Base-by-base conservation (phyloP, 192 early-diverging fungal genomes). In the Linnemannia schmuckeri region DNA sequence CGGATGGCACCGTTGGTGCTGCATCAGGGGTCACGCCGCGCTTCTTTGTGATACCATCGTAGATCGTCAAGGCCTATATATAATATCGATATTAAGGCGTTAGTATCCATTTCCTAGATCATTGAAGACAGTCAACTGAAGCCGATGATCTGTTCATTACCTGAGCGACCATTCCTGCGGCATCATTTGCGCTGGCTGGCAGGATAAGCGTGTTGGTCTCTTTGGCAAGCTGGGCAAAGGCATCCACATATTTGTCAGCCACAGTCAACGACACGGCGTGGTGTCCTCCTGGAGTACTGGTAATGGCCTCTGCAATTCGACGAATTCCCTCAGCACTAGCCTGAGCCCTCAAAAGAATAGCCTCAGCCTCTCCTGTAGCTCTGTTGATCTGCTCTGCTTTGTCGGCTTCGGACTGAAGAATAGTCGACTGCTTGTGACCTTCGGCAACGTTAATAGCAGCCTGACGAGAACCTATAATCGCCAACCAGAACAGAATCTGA, bases 361-460 rank as follows among this genome's bases (percentile, higher is more conserved):
- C 97, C 74, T 97, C 95, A 17, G 97, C 95, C 87, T 98, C 96
- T 92, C 96, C 96, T 73, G 94, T 85, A 27, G 98, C 97, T 74
- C 94, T 91, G 88, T 99, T 99, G 81, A 99, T 96, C 90, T 96
- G 96, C 75, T 96, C 94, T 27, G 92, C 87, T 86, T 94, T 96
- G 57, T 94, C 95, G n/a, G 97, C 98, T 89, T 99, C 98, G 41
- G 97, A 98, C 27, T 97, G 97, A 57, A 99, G 90, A 72, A 99
- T 98, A 46, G 95, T 93, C 6, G 97, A 92, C 83, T 97, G 96
- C 87, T 98, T 98, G 22, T 89, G 89, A 77, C 98, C 98, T 90
- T 99, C 98, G 35, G 98, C 97, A 15, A 99, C 97, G 80, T 99
- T 99, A 86, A 99, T 99, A 6, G 97, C 96, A 68, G 97, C 94